Evolutionary conservation across 2,329 filamentous ascomycete species (phyloP).

Genomic region (Dryadomyces quercus-mongolicae): DNA sequence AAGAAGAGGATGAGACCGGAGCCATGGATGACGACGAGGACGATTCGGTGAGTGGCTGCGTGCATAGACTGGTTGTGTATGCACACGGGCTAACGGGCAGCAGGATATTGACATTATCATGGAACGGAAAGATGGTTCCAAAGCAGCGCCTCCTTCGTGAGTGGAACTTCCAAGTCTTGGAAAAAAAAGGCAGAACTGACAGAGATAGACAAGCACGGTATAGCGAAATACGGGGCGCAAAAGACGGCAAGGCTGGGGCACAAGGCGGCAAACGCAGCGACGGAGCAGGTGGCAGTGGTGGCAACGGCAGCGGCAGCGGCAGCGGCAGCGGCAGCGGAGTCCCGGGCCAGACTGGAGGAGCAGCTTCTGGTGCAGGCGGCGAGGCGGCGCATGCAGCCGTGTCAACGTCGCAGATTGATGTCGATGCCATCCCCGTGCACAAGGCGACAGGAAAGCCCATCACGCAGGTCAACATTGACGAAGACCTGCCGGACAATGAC

Average conservation of each 20-base stretch:
- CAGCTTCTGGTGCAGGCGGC: constrained; percentile 28
- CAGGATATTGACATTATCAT: constrained; percentile 59
- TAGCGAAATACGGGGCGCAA: constrained; percentile 40
- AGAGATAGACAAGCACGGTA: constrained; percentile 46
- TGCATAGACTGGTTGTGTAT: neutral
- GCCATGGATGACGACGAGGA: constrained; percentile 51
- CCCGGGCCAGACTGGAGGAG: constrained; percentile 14
- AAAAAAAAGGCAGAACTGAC: neutral
- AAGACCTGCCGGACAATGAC: constrained; percentile 64
- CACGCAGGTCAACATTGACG: constrained; percentile 62
- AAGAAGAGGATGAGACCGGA: constrained; percentile 49
- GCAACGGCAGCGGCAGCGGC: neutral
- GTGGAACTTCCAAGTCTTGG: too few species aligned
- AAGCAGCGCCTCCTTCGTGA: constrained; percentile 47
- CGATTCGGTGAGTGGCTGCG: constrained; percentile 30
- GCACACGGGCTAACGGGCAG: neutral
- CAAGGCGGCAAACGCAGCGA: constrained; percentile 31
- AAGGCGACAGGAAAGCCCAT: constrained; percentile 70
- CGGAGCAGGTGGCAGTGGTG: constrained; percentile 1
- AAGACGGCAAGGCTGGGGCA: neutral
- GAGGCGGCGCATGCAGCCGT: constrained; percentile 37
- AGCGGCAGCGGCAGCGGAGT: neutral
- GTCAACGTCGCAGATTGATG: constrained; percentile 71
- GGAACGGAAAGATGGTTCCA: constrained; percentile 52
- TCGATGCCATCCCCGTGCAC: constrained; percentile 72